A percentile compares a stretch with the other conserved stretches of the same genome.
These are phyloP conservation scores for Talaromyces liani DNA, from an alignment of 495 filamentous ascomycete genomes.

Conservation along the genomic window DNA sequence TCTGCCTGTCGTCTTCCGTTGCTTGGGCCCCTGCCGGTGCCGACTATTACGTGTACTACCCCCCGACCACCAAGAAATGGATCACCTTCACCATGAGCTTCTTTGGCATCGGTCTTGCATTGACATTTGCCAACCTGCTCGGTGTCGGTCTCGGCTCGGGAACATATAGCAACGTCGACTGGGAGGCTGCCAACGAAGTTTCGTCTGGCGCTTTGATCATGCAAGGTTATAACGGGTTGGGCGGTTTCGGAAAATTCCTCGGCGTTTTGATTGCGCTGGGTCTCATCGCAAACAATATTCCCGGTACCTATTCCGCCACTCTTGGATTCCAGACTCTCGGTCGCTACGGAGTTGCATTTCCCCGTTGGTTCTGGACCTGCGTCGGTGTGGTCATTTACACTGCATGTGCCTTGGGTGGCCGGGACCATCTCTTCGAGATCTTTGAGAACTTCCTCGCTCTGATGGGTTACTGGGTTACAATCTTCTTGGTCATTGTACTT, in stretches of 20 bases:
- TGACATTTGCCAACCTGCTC: conserved; percentile 54
- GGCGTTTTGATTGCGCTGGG: conserved; percentile 61
- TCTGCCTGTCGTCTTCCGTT: conserved; percentile 48
- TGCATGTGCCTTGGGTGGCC: conserved; percentile 46
- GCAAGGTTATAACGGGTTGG: conserved; percentile 53
- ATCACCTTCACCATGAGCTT: conserved; percentile 40
- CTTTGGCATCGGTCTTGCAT: conserved; percentile 40
- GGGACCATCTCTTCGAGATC: conserved; percentile 44
- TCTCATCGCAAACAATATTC: conserved; percentile 61
- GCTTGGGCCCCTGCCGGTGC: conserved; percentile 45
- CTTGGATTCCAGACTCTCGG: conserved; percentile 53
- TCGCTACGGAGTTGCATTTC: conserved; percentile 32
- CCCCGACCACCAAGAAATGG: conserved; percentile 38
- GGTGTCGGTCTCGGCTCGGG: conserved; percentile 65
- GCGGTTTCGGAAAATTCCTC: conserved; percentile 63
- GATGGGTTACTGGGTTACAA: conserved; percentile 54
- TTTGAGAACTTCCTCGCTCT: conserved; percentile 52
- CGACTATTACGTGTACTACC: conserved; percentile 54
- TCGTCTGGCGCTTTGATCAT: conserved; percentile 61
- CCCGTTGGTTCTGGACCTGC: conserved; percentile 44
- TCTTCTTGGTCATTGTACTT: conserved; percentile 43
- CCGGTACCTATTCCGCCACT: conserved; percentile 57
- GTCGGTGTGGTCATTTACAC: conserved; percentile 45
- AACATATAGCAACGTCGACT: conserved; percentile 41
- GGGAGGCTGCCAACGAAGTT: conserved; percentile 46